Evolutionary conservation across 768 basidiomycete species (phyloP), one percentile per base, ranked within the genome.

Genomic region (Amyloporia xantha): DNA sequence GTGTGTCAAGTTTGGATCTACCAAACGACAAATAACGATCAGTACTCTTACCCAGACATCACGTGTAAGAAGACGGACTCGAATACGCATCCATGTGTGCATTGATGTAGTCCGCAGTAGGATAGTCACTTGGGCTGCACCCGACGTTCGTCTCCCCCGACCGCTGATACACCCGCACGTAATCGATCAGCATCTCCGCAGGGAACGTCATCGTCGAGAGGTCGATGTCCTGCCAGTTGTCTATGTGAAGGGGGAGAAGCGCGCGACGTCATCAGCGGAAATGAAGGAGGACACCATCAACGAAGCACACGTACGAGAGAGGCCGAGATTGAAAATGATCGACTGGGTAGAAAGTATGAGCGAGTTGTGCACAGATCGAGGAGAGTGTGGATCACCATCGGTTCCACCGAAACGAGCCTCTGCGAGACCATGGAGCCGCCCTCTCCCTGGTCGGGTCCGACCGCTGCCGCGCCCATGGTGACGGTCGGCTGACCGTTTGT

Each of bases 91-190:
- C 67, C 44, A 68, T 35, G 62, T 87, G 83, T 24, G 49, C 43
- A 9, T 68, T 62, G 57, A 84, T 84, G 62, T 84, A 86, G 38
- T 77, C 67, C 48, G 72, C 66, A 2, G 88, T 92, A 1, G 87
- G 88, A 54, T 75, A 79, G 38, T 75, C 70, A 23, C 64, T 54
- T 0, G 87, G 87, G 60, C 78, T 70, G 60, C 88, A 91, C 2
- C 86, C 85, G 23, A 82, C 59, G 58, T 86, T 86, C 25, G 55
- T 66, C 44, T 66, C 51, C 2, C 75, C 78, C 54, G 74, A 70
- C 43, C 79, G 66, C 65, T 90, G 88, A 63, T 90, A 92, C 17
- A 92, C 84, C 21, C 89, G 75, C 35, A 91, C 81, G 61, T 90
- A 91, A 63, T 92, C 87, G 30, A 91, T 66, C 35, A 75, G 69